Evolutionary conservation across 192 early-diverging fungal genomes (phyloP).

Genomic region (Podila horticola): DNA sequence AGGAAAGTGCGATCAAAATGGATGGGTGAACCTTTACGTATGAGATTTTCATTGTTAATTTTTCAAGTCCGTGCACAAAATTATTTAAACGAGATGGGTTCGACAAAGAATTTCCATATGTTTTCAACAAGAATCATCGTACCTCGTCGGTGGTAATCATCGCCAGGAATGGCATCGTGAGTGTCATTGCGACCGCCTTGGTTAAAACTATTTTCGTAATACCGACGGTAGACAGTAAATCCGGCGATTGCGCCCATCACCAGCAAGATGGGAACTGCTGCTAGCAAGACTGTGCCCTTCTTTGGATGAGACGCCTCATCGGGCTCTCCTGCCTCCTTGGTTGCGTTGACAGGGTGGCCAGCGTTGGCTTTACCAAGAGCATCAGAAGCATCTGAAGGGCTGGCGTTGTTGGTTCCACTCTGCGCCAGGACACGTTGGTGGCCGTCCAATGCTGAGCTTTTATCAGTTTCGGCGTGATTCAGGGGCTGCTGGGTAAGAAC

Average conservation of each 20-base stretch:
- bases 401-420: not conserved
- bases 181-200: constrained; percentile 28
- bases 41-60: not conserved
- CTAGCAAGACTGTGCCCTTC: constrained; percentile 18
- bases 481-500: constrained; percentile 9
- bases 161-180: constrained; percentile 11
- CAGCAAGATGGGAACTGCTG: constrained; percentile 27
- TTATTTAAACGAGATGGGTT: no score
- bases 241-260: constrained; percentile 42
- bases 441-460: not conserved
- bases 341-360: constrained; percentile 10
- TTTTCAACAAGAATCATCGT: not conserved
- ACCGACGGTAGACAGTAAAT: constrained; percentile 36
- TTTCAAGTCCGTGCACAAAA: no score
- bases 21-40: constrained; percentile 30
- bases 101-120: no score
- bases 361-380: constrained; percentile 19
- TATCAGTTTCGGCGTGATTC: constrained; percentile 9
- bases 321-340: not conserved
- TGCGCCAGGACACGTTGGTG: constrained; percentile 15
- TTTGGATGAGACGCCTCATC: constrained; percentile 4
- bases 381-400: constrained; percentile 3
- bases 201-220: constrained; percentile 31
- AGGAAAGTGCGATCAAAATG: constrained; percentile 47
- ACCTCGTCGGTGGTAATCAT: constrained; percentile 33